A percentile compares a stretch with the other conserved stretches of the same genome.
Evolutionary conservation across 768 basidiomycete species (phyloP).

Genomic region (Boletellus sp.): DNA sequence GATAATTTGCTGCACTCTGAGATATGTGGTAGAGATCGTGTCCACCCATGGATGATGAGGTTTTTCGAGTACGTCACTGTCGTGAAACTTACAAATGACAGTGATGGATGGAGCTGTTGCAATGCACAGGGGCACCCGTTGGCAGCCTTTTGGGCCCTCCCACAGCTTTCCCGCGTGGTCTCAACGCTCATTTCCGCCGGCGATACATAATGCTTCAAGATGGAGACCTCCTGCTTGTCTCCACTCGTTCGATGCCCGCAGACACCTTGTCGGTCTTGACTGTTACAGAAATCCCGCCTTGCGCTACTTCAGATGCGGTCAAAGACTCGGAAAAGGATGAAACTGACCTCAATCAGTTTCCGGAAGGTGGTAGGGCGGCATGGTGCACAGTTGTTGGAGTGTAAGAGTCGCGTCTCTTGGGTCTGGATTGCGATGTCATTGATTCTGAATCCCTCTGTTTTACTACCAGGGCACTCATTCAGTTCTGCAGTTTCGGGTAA

Average conservation of each 20-base stretch:
- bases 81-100: too few relatives aligned
- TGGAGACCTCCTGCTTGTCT: neutral
- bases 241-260: slow-evolving; percentile 1
- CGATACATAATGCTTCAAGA: neutral
- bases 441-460: neutral
- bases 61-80: too few relatives aligned
- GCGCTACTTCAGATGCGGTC: neutral
- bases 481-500: slow-evolving; percentile 35
- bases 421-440: neutral
- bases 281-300: neutral
- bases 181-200: neutral
- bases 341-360: slow-evolving; percentile 13
- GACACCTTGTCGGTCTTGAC: slow-evolving; percentile 3
- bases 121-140: too few relatives aligned
- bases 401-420: slow-evolving; percentile 9
- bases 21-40: too few relatives aligned
- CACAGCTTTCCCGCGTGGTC: too few relatives aligned
- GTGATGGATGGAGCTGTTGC: too few relatives aligned
- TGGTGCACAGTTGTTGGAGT: slow-evolving; percentile 24
- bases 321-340: neutral
- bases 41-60: too few relatives aligned
- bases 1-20: too few relatives aligned
- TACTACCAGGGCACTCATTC: too few relatives aligned
- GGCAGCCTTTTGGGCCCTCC: too few relatives aligned
- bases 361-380: slow-evolving; percentile 27